A percentile compares a stretch with the other conserved stretches of the same genome.
Conservation (phyloP, 352 stramenopile genomes). For the Thalassiosira mediterranea region DNA sequence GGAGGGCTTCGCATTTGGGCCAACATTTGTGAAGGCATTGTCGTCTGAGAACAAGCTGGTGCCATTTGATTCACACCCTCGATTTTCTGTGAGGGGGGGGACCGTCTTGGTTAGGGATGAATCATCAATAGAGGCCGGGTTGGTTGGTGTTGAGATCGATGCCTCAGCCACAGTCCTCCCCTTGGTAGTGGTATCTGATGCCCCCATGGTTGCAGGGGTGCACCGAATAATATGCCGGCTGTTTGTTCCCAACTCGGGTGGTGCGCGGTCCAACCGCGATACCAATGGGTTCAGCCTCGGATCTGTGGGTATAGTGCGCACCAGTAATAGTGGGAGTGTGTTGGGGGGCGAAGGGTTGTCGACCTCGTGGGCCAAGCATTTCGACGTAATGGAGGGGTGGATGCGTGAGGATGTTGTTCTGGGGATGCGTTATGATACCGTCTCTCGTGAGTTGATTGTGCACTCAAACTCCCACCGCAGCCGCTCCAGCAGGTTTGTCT, state of each 20-base stretch:
- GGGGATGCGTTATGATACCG: constrained; percentile 33
- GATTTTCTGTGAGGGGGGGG: no score
- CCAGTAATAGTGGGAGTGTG: no score
- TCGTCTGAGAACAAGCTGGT: no score
- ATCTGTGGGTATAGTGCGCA: constrained; percentile 17
- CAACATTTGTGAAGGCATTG: no score
- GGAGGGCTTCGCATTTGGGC: no score
- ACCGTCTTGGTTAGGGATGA: no score
- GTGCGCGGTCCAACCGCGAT: constrained; percentile 2
- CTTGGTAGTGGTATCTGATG: constrained; percentile 14
- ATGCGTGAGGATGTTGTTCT: constrained; percentile 27
- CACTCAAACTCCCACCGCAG: no score
- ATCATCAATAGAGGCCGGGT: no score
- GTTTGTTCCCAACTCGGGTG: constrained; percentile 14
- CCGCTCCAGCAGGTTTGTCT: background rate
- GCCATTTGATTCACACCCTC: no score
- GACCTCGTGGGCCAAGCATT: constrained; percentile 3
- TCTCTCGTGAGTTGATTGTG: constrained; percentile 9
- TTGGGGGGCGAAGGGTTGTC: background rate
- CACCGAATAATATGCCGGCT: constrained; percentile 27
- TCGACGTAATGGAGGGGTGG: constrained; percentile 4
- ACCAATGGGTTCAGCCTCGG: no score
- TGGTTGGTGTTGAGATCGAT: constrained; percentile 1
- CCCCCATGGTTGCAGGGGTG: constrained; percentile 11
- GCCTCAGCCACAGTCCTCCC: background rate